phyloP scores from a whole-genome alignment of 2,329 filamentous ascomycete genomes.

The Hypoxylon sp. region DNA sequence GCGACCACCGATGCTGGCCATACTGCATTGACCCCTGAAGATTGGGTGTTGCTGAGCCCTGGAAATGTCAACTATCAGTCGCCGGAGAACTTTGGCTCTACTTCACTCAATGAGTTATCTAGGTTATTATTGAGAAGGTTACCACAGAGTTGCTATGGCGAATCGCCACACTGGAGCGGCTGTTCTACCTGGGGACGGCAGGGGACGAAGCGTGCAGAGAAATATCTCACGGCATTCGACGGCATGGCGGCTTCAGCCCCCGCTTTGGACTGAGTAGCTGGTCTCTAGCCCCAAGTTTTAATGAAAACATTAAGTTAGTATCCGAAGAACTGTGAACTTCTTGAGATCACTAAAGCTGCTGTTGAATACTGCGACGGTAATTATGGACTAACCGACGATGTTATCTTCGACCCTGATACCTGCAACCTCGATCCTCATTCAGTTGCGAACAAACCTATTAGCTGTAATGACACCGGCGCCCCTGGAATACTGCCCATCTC shows the following conservation, averaged over 20 bases:
- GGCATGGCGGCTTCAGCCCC: constrained; percentile 65
- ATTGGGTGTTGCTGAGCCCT: constrained; percentile 37
- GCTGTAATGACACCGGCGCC: constrained; percentile 38
- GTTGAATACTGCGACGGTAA: constrained; percentile 60
- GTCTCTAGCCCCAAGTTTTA: constrained; percentile 55
- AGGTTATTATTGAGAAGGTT: constrained; percentile 60
- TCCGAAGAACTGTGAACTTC: constrained; percentile 57
- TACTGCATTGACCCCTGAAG: constrained; percentile 9
- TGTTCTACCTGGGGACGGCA: constrained; percentile 67
- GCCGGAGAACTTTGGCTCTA: constrained; percentile 49
- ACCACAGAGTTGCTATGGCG: constrained; percentile 59
- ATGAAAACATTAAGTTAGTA: constrained; percentile 52
- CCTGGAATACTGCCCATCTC: constrained; percentile 18
- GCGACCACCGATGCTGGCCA: constrained; percentile 47
- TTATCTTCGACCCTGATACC: too few relatives aligned
- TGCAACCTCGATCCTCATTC: too few relatives aligned
- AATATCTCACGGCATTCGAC: constrained; percentile 67
- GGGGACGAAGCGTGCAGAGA: constrained; percentile 66
- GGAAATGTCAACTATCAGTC: constrained; percentile 48
- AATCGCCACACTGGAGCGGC: constrained; percentile 62
- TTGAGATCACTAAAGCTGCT: constrained; percentile 55
- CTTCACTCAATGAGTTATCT: constrained; percentile 51
- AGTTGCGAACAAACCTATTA: too few relatives aligned
- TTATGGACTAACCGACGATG: too few relatives aligned
- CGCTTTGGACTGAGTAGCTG: constrained; percentile 53